Conservation (phyloP, 208 protist species). For the Wallacemonas collosoma region DNA sequence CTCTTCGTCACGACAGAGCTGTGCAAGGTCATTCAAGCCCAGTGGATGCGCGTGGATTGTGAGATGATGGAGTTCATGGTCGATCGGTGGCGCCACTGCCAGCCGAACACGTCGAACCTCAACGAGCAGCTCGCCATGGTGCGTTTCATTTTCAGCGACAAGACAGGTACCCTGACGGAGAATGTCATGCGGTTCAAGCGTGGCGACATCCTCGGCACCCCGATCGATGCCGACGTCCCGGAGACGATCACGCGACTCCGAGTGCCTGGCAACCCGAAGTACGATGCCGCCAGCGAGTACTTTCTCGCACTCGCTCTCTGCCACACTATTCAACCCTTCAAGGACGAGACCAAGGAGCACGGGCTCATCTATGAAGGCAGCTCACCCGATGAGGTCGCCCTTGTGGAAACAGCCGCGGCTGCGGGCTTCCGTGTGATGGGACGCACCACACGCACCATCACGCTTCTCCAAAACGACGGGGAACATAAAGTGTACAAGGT, state of each 20-base stretch:
- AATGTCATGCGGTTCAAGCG: slow-evolving; percentile 90
- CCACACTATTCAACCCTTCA: slow-evolving; percentile 88
- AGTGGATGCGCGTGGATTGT: slow-evolving; percentile 86
- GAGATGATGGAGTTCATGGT: slow-evolving; percentile 86
- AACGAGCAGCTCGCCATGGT: slow-evolving; percentile 93
- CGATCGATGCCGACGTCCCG: slow-evolving; percentile 54
- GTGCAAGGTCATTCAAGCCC: slow-evolving; percentile 89
- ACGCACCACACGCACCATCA: slow-evolving; percentile 66
- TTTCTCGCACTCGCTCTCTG: slow-evolving; percentile 82
- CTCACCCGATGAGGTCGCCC: slow-evolving; percentile 94
- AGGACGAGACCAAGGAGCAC: slow-evolving; percentile 28
- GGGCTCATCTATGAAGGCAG: slow-evolving; percentile 88
- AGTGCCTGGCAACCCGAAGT: slow-evolving; percentile 26
- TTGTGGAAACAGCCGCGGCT: slow-evolving; percentile 80
- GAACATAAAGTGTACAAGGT: slow-evolving; percentile 67
- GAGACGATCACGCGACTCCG: slow-evolving; percentile 30
- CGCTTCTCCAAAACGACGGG: slow-evolving; percentile 27
- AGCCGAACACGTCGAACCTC: slow-evolving; percentile 89
- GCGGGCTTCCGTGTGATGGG: slow-evolving; percentile 67
- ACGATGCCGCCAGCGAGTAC: slow-evolving; percentile 57
- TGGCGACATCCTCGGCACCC: slow-evolving; percentile 66
- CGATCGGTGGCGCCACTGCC: slow-evolving; percentile 67
- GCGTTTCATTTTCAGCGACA: slow-evolving; percentile 92
- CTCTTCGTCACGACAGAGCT: slow-evolving; percentile 93
- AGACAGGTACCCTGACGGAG: slow-evolving; percentile 93